phyloP scores from a whole-genome alignment of 192 early-diverging fungal species.

The Coemansia sp. region DNA sequence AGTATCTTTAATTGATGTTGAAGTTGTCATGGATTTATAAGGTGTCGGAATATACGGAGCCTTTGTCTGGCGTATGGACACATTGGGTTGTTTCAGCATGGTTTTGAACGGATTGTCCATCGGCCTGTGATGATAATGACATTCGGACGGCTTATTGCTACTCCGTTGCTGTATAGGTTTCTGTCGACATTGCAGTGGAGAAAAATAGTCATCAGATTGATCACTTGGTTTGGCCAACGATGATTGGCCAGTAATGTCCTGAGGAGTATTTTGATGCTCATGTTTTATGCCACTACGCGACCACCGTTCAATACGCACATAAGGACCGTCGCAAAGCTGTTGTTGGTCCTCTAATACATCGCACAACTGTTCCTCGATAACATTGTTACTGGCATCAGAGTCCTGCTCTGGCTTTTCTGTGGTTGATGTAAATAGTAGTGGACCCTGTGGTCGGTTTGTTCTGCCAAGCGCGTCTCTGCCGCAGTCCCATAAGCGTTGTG shows the following conservation, averaged over 20 bases:
- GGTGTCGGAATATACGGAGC: not conserved
- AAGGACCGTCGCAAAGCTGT: constrained; percentile 36
- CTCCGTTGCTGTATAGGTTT: not conserved
- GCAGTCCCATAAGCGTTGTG: constrained; percentile 37
- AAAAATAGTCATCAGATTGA: not conserved
- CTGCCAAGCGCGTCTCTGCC: constrained; percentile 18
- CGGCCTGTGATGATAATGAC: constrained; percentile 24
- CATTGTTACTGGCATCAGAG: constrained; percentile 7
- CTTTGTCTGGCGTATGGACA: not conserved
- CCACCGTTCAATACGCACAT: constrained; percentile 24
- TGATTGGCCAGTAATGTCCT: not conserved
- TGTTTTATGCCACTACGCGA: not conserved
- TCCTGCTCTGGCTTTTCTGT: constrained; percentile 7
- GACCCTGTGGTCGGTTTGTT: not conserved
- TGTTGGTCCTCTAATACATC: constrained; percentile 1
- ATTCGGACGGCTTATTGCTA: not conserved
- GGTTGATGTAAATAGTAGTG: not conserved
- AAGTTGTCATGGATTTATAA: not conserved
- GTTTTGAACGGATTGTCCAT: constrained; percentile 41
- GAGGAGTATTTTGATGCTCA: not conserved
- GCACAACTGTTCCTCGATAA: constrained; percentile 3
- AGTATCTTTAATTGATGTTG: too few species aligned
- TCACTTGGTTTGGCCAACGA: not conserved
- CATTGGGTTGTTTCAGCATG: constrained; percentile 14
- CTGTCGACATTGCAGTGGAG: not conserved